These are phyloP conservation scores for Polyporus arcularius DNA, from an alignment of 768 basidiomycete genomes.

Conservation along the genomic window DNA sequence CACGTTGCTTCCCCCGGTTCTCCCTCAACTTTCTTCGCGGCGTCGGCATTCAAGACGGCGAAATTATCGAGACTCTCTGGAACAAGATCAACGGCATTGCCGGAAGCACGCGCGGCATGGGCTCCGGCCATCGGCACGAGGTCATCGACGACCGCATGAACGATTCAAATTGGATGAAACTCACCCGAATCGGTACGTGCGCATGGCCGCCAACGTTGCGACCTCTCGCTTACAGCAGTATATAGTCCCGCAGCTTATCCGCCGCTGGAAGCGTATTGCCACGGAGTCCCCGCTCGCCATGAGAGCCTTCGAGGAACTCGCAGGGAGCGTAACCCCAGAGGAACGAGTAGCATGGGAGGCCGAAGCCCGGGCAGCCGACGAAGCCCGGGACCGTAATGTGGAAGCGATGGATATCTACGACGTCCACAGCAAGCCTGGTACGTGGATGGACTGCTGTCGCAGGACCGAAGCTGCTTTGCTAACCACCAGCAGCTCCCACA, in stretches of 20 bases:
- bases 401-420: not conserved
- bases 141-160: conserved; percentile 33
- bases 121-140: conserved; percentile 22
- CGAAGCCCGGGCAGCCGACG: not conserved
- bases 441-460: not conserved
- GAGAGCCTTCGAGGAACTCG: not conserved
- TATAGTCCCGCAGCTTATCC: no score
- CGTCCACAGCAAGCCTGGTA: not conserved
- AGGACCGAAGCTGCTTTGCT: not conserved
- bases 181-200: conserved; percentile 24
- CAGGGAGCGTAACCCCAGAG: not conserved
- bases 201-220: not conserved
- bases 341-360: not conserved
- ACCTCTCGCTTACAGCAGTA: no score
- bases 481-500: not conserved
- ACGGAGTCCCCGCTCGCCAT: not conserved
- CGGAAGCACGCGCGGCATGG: conserved; percentile 24
- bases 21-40: conserved; percentile 31
- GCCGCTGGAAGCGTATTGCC: not conserved
- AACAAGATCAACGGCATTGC: conserved; percentile 30
- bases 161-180: conserved; percentile 37
- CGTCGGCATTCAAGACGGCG: conserved; percentile 30
- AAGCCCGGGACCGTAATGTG: not conserved
- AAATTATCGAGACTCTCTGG: conserved; percentile 40
- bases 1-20: conserved; percentile 27